Evolutionary conservation across 331 rosid genomes (phyloP).

Genomic region (Prunus yedoensis): DNA sequence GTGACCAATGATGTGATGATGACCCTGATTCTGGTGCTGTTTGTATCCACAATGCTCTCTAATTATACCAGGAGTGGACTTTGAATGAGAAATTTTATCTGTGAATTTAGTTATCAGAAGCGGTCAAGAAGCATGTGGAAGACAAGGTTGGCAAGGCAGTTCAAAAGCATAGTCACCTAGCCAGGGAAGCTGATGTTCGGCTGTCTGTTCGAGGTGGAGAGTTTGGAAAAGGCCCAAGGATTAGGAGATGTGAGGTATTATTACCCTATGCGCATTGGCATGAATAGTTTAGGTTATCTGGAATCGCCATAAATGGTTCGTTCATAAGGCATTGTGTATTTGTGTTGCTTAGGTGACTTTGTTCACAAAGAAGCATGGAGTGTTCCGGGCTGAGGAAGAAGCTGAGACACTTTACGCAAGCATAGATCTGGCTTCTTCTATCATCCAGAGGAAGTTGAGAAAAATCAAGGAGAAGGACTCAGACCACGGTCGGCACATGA

Average conservation of each 20-base stretch:
- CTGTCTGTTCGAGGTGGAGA: slow-evolving; percentile 91
- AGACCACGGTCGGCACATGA: slow-evolving; percentile 94
- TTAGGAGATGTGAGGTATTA: slow-evolving; percentile 75
- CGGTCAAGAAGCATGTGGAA: slow-evolving; percentile 80
- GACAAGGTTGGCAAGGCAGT: slow-evolving; percentile 87
- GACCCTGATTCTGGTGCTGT: neutral
- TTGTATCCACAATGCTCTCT: neutral
- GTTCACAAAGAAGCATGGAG: slow-evolving; percentile 86
- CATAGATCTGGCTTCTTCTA: slow-evolving; percentile 86
- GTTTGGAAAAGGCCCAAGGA: slow-evolving; percentile 79
- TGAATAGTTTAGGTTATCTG: slow-evolving; percentile 9
- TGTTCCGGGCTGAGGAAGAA: slow-evolving; percentile 88
- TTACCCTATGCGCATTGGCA: neutral
- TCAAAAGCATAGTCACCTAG: slow-evolving; percentile 81
- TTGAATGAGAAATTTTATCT: neutral
- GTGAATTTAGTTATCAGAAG: slow-evolving; percentile 58
- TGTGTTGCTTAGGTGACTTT: slow-evolving; percentile 63
- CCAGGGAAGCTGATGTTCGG: slow-evolving; percentile 91
- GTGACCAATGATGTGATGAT: neutral
- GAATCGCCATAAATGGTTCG: neutral
- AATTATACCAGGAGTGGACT: neutral
- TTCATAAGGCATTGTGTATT: neutral
- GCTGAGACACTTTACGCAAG: slow-evolving; percentile 75
- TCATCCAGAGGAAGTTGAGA: slow-evolving; percentile 92
- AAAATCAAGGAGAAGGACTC: slow-evolving; percentile 89